Percentiles rank a stretch among this genome's conserved stretches.
Conservation (phyloP, 1,284 basidiomycete genomes). For the Austropuccinia psidii region DNA sequence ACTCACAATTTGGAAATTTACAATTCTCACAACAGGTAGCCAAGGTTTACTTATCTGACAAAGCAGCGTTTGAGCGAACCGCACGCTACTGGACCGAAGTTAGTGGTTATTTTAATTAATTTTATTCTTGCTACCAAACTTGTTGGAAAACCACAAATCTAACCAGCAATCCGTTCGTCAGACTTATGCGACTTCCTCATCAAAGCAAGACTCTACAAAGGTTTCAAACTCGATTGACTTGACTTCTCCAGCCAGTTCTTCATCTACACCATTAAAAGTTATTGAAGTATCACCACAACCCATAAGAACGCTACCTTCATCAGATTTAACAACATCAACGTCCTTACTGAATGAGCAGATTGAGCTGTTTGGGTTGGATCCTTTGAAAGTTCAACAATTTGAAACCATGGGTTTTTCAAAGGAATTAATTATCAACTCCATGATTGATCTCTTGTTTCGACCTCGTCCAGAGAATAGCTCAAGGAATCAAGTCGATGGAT, state of each 20-base stretch:
- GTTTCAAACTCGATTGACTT: neutral
- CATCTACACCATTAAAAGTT: neutral
- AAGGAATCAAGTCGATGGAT: no score
- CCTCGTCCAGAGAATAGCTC: no score
- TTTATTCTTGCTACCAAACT: conserved; percentile 18
- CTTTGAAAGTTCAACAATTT: conserved; percentile 51
- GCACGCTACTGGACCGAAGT: conserved; percentile 78
- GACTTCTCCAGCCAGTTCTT: neutral
- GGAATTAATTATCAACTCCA: neutral
- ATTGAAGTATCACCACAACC: neutral
- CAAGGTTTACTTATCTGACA: conserved; percentile 87
- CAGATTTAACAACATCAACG: neutral
- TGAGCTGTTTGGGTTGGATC: conserved; percentile 51
- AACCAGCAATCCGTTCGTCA: conserved; percentile 61
- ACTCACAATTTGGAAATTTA: neutral
- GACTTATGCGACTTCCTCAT: conserved; percentile 12
- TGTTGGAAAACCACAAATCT: neutral
- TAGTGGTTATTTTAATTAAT: conserved; percentile 39
- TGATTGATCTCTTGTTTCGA: conserved; percentile 12
- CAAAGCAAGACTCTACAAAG: neutral
- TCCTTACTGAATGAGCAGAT: conserved; percentile 43
- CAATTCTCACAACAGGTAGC: conserved; percentile 56
- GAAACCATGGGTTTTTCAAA: conserved; percentile 50
- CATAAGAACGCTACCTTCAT: neutral
- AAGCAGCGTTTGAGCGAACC: conserved; percentile 78